Evolutionary conservation across 1,139 yeast genomes (phyloP), one percentile per base, ranked within the genome.

Genomic region (Taphrina flavorubra): DNA sequence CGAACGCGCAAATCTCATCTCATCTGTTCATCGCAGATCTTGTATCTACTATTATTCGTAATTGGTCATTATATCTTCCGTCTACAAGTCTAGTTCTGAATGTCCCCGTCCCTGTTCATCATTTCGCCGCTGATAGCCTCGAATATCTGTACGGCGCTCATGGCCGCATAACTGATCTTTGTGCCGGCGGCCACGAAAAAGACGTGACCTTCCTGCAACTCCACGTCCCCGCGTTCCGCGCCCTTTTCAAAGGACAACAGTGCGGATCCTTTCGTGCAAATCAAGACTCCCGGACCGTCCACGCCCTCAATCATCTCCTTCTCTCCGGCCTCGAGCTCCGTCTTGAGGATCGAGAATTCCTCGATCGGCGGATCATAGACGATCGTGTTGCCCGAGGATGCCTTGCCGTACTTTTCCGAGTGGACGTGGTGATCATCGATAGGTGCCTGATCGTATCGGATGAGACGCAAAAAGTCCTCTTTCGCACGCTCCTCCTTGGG

Each of bases 331-430:
- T 80, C 77, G 42, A 79, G 74, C 70, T 85, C 83, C 70, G 83
- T 84, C 79, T 90, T 94, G 76, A 95, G 83, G 25, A 94, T 97
- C 2, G 97, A 84, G 77, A 94, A 94, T 81, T 94, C 99, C 72
- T 88, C 96, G 77, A 94, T 94, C 71, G 99, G 99, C 37, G 99
- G 99, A 77, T 94, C 89, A 79, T 88, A 95, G 73, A 92, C 83
- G 53, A 84, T 84, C 37, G 89, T 85, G 59, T 78, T 78, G 63
- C 77, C 76, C 40, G 85, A 31, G 31, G 31, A 25, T 7, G 53
- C 39, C 40, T 58, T 58, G 10, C 46, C 16, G 51, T 58, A 58
- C 40, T 18, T 14, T 31, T 44, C 53, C 25, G 53, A 36, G 46
- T 58, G 42, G 53, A 58, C 62, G 18, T 42, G 40, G 31, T 58